Conservation (phyloP, 2,329 filamentous ascomycete species). For the Mycosphaerella sp. region DNA sequence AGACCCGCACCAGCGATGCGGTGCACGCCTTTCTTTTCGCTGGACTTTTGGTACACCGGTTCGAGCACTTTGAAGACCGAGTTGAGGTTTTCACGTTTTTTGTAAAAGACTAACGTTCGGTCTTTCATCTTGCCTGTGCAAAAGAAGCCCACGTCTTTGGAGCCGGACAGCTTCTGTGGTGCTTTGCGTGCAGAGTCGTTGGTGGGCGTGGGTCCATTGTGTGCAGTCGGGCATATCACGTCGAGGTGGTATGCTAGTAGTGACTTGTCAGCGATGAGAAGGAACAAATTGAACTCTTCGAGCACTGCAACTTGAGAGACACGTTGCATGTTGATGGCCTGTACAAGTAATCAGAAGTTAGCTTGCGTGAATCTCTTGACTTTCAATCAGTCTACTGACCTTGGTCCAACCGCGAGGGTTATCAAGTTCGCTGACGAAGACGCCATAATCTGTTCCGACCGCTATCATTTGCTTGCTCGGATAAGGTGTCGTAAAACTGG, state of each 20-base stretch:
- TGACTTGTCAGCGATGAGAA: conserved; percentile 85
- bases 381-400: conserved; percentile 48
- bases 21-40: conserved; percentile 62
- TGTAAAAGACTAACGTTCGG: conserved; percentile 89
- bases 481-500: conserved; percentile 73
- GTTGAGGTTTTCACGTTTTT: conserved; percentile 79
- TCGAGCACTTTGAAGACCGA: conserved; percentile 95
- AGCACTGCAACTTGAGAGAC: conserved; percentile 93
- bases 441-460: conserved; percentile 89
- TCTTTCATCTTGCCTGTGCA: conserved; percentile 97
- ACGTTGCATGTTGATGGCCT: conserved; percentile 69
- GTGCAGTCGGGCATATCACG: conserved; percentile 59
- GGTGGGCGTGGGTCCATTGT: conserved; percentile 30
- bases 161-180: conserved; percentile 81
- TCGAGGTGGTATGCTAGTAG: conserved; percentile 93
- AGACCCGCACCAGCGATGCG: conserved; percentile 50
- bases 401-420: conserved; percentile 88
- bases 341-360: conserved; percentile 30
- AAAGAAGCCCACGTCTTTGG: conserved; percentile 94
- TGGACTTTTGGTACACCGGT: conserved; percentile 87
- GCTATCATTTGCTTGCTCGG: conserved; percentile 77
- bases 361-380: conserved; percentile 1
- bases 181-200: conserved; percentile 73
- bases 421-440: conserved; percentile 80
- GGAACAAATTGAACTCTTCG: conserved; percentile 89